Base-by-base conservation (phyloP, 352 stramenopile genomes). In the Pythium monospermum region DNA sequence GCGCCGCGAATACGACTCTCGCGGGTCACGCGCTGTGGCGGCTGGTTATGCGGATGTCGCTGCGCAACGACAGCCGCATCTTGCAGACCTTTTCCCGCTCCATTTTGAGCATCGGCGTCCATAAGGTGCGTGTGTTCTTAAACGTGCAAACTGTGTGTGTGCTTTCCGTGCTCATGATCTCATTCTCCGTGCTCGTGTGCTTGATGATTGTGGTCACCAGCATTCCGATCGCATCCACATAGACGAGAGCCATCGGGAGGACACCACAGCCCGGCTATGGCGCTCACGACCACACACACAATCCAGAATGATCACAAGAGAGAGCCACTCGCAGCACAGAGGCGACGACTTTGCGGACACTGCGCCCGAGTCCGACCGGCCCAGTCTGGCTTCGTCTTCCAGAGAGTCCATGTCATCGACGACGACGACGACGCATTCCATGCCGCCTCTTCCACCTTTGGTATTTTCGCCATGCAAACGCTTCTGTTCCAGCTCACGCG, bases 31-130 rank as follows among this genome's bases (percentile, higher is more conserved):
- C 84, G 30, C 70, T 87, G 63, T 85, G 68, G 69, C 76, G 76
- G 41, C 58, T 88, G 18, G 74, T 74, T 15, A 70, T 84, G 69
- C 60, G 61, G 42, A 77, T 88, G 70, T 88, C 76, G 18, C 70
- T 74, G 19, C 71, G 76, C 59, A 72, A 85, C 47, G 76, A 88
- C 39, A 88, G 49, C 19, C 72, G 74, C 5, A 35, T 88, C 8
- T 48, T 87, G 15, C 76, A 87, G 46, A 70, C 85, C 52, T 57
- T 87, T 47, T 85, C 76, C n/a, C 66, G 76, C 23, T 87, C 73
- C 47, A 84, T 87, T 39, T 48, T 85, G 31, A 69, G 52, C 27
- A 72, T 75, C 30, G 67, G 69, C 27, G 46, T 59, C 2, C 72
- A 83, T 58, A 84, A 84, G 70, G 76, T 87, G 49, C 43, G 54